Evolutionary conservation across 768 basidiomycete species (phyloP).

Genomic region (Calocera cornea): DNA sequence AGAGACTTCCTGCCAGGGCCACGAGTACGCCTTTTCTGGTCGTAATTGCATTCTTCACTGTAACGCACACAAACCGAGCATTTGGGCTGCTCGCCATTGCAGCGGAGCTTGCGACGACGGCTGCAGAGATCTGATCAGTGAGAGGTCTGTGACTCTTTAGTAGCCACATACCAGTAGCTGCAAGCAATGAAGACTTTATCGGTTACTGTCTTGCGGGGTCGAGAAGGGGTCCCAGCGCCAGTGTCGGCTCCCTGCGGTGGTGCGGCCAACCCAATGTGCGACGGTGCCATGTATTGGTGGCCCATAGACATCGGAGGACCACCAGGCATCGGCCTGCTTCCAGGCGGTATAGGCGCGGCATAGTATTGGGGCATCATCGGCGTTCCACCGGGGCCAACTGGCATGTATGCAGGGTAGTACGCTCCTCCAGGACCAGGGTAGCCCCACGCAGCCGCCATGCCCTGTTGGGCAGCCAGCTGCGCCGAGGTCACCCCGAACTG

Average conservation of each 20-base stretch:
- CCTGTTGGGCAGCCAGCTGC: neutral
- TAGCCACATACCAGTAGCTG: neutral
- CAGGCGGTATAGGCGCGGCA: neutral
- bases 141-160: neutral
- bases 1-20: constrained; percentile 1
- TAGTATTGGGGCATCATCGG: neutral
- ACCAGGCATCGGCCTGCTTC: neutral
- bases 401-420: neutral
- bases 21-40: neutral
- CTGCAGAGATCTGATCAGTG: neutral
- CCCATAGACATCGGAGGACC: neutral
- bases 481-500: neutral
- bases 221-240: too few relatives aligned
- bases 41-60: neutral
- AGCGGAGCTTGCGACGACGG: neutral
- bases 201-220: neutral
- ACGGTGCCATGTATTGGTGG: too few relatives aligned
- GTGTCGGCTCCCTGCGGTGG: too few relatives aligned
- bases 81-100: neutral
- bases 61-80: neutral
- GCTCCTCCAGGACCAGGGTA: neutral
- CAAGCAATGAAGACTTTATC: neutral
- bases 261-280: neutral
- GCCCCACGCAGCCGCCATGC: neutral
- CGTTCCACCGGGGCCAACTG: neutral